These are phyloP conservation scores for Paracamarosporium sp. DNA, from an alignment of 2,329 filamentous ascomycete species.

Conservation along the genomic window DNA sequence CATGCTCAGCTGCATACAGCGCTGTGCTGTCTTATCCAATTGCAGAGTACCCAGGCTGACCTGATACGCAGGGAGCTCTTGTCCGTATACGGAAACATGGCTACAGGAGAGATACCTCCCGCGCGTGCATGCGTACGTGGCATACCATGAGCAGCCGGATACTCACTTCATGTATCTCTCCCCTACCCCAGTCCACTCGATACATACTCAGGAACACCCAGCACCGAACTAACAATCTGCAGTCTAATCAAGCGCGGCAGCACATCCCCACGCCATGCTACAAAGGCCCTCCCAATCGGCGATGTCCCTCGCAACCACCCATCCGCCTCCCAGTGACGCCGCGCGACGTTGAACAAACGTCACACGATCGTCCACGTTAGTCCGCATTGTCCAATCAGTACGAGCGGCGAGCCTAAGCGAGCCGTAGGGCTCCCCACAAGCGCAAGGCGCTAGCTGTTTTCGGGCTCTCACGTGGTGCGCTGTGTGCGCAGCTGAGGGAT, in stretches of 20 bases:
- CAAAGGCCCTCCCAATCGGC: not conserved
- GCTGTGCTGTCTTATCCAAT: too few species aligned
- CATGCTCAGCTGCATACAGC: too few species aligned
- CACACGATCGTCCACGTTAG: constrained; percentile 1
- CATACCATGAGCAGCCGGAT: too few species aligned
- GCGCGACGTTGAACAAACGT: not conserved
- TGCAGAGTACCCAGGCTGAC: too few species aligned
- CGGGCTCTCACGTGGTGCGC: not conserved
- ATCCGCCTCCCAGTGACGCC: not conserved
- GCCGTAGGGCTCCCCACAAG: not conserved
- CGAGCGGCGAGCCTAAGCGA: not conserved
- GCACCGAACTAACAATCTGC: too few species aligned
- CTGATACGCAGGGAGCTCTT: too few species aligned
- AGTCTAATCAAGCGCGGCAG: not conserved
- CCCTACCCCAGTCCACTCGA: too few species aligned
- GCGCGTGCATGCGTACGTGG: too few species aligned
- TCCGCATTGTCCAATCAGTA: not conserved
- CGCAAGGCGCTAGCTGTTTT: not conserved
- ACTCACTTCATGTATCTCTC: too few species aligned
- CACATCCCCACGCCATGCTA: not conserved
- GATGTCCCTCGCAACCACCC: not conserved
- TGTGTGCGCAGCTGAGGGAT: not conserved
- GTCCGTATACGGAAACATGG: too few species aligned
- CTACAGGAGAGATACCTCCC: too few species aligned
- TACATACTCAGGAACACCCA: too few species aligned